Base-by-base conservation (phyloP, 257 asterid species). In the Ballota nigra region DNA sequence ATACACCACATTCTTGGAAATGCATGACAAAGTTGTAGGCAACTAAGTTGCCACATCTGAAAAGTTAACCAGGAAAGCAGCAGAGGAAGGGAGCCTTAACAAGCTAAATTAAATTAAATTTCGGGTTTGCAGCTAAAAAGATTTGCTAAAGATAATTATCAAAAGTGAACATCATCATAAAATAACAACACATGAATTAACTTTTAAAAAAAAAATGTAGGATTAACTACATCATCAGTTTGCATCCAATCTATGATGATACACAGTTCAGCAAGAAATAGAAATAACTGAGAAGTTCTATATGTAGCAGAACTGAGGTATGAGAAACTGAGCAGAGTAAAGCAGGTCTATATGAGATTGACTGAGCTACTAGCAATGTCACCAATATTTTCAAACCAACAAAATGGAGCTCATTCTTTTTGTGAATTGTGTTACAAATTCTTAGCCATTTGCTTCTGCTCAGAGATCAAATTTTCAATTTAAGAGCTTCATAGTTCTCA, bases 1-100 rank as follows among this genome's bases (percentile, higher is more conserved):
- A 36, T 36, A 8, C 8, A 36, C 12, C 49, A 13, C 16, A 19
- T 70, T 55, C 28, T 26, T 19, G 26, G 36, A 61, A 63, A 53
- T 28, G 31, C 72, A 56, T n/a, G 36, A 56, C 67, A 79, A 56
- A 79, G 51, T 55, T 26, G 23, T 63, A 52, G 70, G 60, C 49
- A 34, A 69, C 59, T 41, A 41, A 11, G 49, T 41, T n/a, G 57
- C 56, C 63, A 24, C 69, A 23, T n/a, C 38, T 61, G 69, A 43
- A 24, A 11, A 9, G 22, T 76, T 45, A 31, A 18, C 20, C 12
- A 4, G 18, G 20, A 15, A 47, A 20, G 20, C 20, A 8, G 20
- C 18, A 7, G 55, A 47, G 55, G 18, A 7, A n/a, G 55, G 3
- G 29, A 15, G 20, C 55, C 20, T n/a, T n/a, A 18, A 19, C 4